Percentiles rank a stretch among this genome's conserved stretches.
Evolutionary conservation across 345 rosid species (phyloP).

Genomic region (Trapa incisa): DNA sequence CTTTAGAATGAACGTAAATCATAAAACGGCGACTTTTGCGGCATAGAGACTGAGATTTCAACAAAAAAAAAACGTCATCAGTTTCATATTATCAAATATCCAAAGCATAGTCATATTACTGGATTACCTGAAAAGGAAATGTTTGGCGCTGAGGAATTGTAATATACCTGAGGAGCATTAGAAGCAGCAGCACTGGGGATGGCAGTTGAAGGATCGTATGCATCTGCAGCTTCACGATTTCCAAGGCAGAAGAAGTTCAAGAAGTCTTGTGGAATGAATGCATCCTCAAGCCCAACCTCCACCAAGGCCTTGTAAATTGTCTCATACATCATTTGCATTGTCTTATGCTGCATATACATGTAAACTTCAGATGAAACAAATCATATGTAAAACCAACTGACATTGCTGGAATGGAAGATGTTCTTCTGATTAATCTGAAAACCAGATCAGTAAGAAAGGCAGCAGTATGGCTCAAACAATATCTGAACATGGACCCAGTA

Average conservation of each 20-base stretch:
- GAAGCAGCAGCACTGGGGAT: slow-evolving; percentile 28
- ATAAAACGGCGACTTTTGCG: slow-evolving; percentile 64
- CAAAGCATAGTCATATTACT: not conserved
- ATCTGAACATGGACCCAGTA: not conserved
- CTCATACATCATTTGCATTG: slow-evolving; percentile 98
- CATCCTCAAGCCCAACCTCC: slow-evolving; percentile 66
- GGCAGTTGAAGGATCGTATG: slow-evolving; percentile 10
- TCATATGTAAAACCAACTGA: not conserved
- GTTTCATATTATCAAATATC: not conserved
- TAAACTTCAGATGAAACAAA: not conserved
- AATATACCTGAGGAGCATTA: slow-evolving; percentile 51
- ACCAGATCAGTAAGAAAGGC: not conserved
- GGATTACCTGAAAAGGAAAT: not conserved
- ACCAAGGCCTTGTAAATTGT: slow-evolving; percentile 75
- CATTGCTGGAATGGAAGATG: not conserved
- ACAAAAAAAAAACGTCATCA: slow-evolving; percentile 3
- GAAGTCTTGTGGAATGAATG: slow-evolving; percentile 66
- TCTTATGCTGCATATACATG: slow-evolving; percentile 60
- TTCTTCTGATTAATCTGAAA: not conserved
- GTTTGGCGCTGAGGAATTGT: slow-evolving; percentile 8
- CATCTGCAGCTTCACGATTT: slow-evolving; percentile 48
- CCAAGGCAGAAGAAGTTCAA: slow-evolving; percentile 95
- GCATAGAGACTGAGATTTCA: slow-evolving; percentile 36
- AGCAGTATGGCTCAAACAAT: not conserved
- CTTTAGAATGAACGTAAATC: slow-evolving; percentile 96